Percentiles rank a stretch among this genome's conserved stretches.
These are phyloP conservation scores for Phytophthora constricta DNA, from an alignment of 352 stramenopile genomes.

Conservation along the genomic window DNA sequence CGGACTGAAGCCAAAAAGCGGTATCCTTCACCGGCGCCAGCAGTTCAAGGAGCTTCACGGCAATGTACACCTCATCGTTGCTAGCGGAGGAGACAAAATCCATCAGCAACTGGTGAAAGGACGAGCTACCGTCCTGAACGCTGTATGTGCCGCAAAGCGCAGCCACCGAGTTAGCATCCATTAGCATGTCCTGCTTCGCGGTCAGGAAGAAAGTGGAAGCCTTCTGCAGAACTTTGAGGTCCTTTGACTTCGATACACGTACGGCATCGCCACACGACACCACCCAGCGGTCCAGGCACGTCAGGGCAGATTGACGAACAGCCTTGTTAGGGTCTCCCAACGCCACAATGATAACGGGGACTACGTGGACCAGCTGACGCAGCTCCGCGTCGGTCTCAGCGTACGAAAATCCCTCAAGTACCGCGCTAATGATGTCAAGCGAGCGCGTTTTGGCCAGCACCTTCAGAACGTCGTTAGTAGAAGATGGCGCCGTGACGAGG, in stretches of 20 bases:
- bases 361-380: slow-evolving; percentile 47
- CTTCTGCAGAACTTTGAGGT: slow-evolving; percentile 42
- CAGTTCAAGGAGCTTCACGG: slow-evolving; percentile 68
- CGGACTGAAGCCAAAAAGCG: slow-evolving; percentile 70
- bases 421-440: slow-evolving; percentile 71
- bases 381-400: slow-evolving; percentile 48
- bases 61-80: slow-evolving; percentile 51
- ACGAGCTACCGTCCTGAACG: slow-evolving; percentile 30
- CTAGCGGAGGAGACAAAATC: slow-evolving; percentile 56
- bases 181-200: slow-evolving; percentile 77
- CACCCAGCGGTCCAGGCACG: slow-evolving; percentile 68
- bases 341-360: slow-evolving; percentile 76
- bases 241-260: slow-evolving; percentile 20
- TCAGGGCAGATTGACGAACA: slow-evolving; percentile 67
- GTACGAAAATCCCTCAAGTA: slow-evolving; percentile 60
- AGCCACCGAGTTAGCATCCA: slow-evolving; percentile 67
- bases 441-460: slow-evolving; percentile 66
- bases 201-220: slow-evolving; percentile 56
- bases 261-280: slow-evolving; percentile 34
- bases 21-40: slow-evolving; percentile 57
- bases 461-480: slow-evolving; percentile 44
- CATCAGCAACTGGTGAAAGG: slow-evolving; percentile 58
- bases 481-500: slow-evolving; percentile 38
- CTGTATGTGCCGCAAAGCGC: slow-evolving; percentile 61
- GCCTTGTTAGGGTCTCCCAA: slow-evolving; percentile 51